Conservation (phyloP, 345 rosid species). For the Syzygium oleosum region DNA sequence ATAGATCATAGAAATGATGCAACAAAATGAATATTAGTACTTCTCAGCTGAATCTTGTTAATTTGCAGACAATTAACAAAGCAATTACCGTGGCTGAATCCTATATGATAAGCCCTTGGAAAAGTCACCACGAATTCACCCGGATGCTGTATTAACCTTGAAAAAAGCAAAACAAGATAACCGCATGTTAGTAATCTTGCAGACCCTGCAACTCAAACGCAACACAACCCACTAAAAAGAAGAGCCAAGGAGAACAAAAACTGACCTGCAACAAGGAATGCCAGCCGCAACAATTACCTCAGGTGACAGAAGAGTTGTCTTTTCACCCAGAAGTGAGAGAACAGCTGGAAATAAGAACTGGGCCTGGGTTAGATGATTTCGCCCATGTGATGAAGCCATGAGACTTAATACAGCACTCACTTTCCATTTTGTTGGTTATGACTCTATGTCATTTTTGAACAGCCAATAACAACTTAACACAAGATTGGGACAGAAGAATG, state of each 20-base stretch:
- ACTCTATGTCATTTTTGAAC: neutral
- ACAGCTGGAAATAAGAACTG: slow-evolving; percentile 55
- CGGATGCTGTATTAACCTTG: slow-evolving; percentile 89
- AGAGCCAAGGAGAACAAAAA: slow-evolving; percentile 3
- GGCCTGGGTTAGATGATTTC: neutral
- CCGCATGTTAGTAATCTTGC: neutral
- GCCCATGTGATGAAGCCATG: neutral
- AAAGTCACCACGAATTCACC: slow-evolving; percentile 99
- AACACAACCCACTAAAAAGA: neutral
- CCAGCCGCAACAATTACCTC: slow-evolving; percentile 70
- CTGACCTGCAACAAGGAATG: slow-evolving; percentile 96
- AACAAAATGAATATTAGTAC: neutral
- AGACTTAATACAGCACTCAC: neutral
- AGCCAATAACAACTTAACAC: neutral
- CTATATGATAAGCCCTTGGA: slow-evolving; percentile 98
- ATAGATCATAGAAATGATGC: neutral
- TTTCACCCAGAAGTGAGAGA: slow-evolving; percentile 84
- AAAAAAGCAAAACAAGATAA: neutral
- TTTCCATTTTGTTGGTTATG: neutral
- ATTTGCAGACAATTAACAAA: slow-evolving; percentile 1
- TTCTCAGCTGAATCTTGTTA: neutral
- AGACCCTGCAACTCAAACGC: neutral
- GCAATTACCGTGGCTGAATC: slow-evolving; percentile 99
- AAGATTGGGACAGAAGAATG: neutral
- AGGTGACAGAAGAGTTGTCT: slow-evolving; percentile 96